These are phyloP conservation scores for Centrapalus pauciflorus DNA, from an alignment of 129 eudicot genomes.

Conservation along the genomic window DNA sequence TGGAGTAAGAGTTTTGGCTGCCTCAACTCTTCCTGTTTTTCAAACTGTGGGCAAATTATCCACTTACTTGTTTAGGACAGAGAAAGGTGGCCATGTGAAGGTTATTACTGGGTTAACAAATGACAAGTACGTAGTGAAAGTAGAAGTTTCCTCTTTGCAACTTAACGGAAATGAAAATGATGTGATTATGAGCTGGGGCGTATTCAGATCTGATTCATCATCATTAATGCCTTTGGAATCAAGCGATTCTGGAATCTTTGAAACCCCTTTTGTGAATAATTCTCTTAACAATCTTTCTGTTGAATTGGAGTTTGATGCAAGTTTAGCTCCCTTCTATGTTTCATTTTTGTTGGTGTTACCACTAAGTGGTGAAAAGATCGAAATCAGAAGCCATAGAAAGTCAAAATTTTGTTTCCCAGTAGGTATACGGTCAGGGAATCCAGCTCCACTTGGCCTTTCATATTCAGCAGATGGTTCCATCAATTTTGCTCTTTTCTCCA, in stretches of 20 bases:
- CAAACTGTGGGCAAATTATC: constrained; percentile 36
- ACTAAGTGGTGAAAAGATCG: constrained; percentile 32
- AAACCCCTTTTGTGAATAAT: constrained; percentile 44
- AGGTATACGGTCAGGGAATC: constrained; percentile 72
- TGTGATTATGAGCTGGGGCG: constrained; percentile 68
- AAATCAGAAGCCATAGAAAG: constrained; percentile 58
- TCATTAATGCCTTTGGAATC: constrained; percentile 51
- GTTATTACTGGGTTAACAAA: constrained; percentile 52
- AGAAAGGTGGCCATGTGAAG: constrained; percentile 63
- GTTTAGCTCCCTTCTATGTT: constrained; percentile 74
- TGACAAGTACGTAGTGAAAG: constrained; percentile 37
- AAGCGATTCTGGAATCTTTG: constrained; percentile 32
- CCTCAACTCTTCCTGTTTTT: constrained; percentile 38
- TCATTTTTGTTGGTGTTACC: constrained; percentile 51
- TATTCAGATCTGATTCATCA: constrained; percentile 74
- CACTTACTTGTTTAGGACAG: constrained; percentile 58
- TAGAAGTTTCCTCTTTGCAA: constrained; percentile 50
- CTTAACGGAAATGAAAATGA: constrained; percentile 26
- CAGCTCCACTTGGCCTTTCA: constrained; percentile 72
- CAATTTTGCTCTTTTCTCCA: constrained; percentile 75
- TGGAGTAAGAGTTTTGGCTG: constrained; percentile 34
- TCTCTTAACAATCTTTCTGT: constrained; percentile 30
- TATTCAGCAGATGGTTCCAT: constrained; percentile 51
- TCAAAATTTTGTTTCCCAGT: constrained; percentile 75
- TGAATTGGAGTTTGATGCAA: constrained; percentile 66